These are phyloP conservation scores for Neurospora sp. DNA, from an alignment of 495 filamentous ascomycete species.

Conservation along the genomic window DNA sequence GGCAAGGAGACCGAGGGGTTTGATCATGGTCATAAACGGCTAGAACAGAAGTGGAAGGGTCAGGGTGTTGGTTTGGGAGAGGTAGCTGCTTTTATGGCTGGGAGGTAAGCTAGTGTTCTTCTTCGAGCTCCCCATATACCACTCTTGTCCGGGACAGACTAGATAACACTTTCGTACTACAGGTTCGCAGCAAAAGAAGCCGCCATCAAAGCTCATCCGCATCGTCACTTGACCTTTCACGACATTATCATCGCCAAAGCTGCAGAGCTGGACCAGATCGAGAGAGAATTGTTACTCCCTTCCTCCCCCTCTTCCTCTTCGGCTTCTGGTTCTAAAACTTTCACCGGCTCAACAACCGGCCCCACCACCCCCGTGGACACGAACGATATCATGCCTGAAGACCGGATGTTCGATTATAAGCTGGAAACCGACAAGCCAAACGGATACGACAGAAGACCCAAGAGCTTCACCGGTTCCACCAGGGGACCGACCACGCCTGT, in stretches of 20 bases:
- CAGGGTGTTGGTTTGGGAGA: conserved; percentile 11
- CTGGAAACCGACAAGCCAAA: neutral
- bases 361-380: neutral
- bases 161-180: neutral
- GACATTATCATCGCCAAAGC: conserved; percentile 32
- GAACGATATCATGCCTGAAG: neutral
- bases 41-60: neutral
- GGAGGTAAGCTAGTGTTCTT: conserved; percentile 29
- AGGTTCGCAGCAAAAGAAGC: conserved; percentile 60
- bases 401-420: neutral
- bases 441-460: neutral
- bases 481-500: neutral
- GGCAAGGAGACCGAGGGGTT: neutral
- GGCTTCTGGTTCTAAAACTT: neutral
- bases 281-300: neutral
- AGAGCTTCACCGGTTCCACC: neutral
- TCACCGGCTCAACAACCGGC: neutral
- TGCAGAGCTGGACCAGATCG: neutral
- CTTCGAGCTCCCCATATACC: neutral
- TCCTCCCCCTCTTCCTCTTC: neutral
- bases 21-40: neutral
- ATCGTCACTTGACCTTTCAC: conserved; percentile 32
- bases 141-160: neutral
- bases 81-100: conserved; percentile 36
- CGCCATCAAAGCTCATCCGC: conserved; percentile 47